Evolutionary conservation across 257 asterid species (phyloP).

Genomic region (Osmanthus fragrans): DNA sequence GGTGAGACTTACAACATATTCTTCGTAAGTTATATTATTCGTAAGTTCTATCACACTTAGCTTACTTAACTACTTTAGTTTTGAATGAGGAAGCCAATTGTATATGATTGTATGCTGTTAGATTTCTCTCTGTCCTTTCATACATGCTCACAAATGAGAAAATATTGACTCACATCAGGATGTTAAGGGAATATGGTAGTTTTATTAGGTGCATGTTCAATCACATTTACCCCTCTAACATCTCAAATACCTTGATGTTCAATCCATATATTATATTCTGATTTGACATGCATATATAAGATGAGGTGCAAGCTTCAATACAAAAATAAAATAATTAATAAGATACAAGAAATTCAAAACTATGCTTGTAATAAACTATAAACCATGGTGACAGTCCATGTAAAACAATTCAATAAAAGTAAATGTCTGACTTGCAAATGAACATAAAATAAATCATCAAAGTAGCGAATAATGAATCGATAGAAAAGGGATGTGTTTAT

Average conservation of each 20-base stretch:
- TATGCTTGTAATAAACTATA: not conserved
- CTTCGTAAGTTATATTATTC: not conserved
- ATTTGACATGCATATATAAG: not conserved
- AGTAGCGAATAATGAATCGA: not conserved
- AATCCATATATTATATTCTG: too few species aligned
- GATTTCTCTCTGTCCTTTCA: not conserved
- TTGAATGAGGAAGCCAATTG: not conserved
- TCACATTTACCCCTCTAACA: not conserved
- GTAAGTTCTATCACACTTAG: not conserved
- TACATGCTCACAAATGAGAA: not conserved
- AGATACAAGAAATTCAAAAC: not conserved
- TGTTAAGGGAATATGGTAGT: not conserved
- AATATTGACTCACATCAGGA: not conserved
- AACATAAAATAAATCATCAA: not conserved
- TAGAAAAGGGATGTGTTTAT: not conserved
- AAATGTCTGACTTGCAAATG: not conserved
- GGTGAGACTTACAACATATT: slow-evolving; percentile 51
- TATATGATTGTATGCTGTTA: not conserved
- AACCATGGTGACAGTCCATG: not conserved
- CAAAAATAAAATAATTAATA: not conserved
- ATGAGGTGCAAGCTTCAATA: not conserved
- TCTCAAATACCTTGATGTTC: not conserved
- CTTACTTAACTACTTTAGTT: not conserved
- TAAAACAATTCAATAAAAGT: too few species aligned
- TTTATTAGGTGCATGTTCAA: not conserved